Percentiles rank a stretch among this genome's conserved stretches.
phyloP scores from a whole-genome alignment of 495 filamentous ascomycete genomes.

The Parmelia sp. region DNA sequence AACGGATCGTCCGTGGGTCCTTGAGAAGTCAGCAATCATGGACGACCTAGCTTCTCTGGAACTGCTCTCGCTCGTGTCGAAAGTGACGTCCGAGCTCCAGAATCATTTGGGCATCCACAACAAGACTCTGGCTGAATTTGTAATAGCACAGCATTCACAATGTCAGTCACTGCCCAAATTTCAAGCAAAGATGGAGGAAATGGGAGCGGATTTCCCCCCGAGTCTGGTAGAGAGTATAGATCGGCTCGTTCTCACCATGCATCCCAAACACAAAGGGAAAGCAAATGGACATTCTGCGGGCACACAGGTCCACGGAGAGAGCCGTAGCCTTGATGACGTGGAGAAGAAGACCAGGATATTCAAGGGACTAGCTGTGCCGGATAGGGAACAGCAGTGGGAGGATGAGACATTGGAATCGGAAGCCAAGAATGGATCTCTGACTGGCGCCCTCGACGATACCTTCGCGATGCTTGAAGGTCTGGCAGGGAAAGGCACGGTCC shows the following conservation, averaged over 20 bases:
- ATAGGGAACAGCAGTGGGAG: conserved; percentile 59
- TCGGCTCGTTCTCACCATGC: conserved; percentile 79
- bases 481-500: conserved; percentile 57
- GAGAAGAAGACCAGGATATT: conserved; percentile 71
- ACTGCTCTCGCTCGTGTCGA: conserved; percentile 86
- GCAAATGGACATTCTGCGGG: conserved; percentile 20
- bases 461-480: conserved; percentile 84
- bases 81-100: conserved; percentile 86
- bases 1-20: not conserved
- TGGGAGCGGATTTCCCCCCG: conserved; percentile 81
- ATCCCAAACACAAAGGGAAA: conserved; percentile 60
- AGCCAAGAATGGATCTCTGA: conserved; percentile 34
- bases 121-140: conserved; percentile 90
- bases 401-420: conserved; percentile 38
- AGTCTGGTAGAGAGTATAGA: conserved; percentile 90
- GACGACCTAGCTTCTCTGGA: conserved; percentile 88
- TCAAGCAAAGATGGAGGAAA: conserved; percentile 59
- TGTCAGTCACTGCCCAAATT: conserved; percentile 62
- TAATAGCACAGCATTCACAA: conserved; percentile 83
- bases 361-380: conserved; percentile 82
- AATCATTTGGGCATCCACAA: conserved; percentile 92
- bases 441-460: conserved; percentile 82
- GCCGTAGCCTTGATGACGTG: conserved; percentile 43
- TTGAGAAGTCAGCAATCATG: conserved; percentile 44
- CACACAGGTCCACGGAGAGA: conserved; percentile 28